phyloP scores from a whole-genome alignment of 352 stramenopile genomes.

The Globisporangium cederbergense region DNA sequence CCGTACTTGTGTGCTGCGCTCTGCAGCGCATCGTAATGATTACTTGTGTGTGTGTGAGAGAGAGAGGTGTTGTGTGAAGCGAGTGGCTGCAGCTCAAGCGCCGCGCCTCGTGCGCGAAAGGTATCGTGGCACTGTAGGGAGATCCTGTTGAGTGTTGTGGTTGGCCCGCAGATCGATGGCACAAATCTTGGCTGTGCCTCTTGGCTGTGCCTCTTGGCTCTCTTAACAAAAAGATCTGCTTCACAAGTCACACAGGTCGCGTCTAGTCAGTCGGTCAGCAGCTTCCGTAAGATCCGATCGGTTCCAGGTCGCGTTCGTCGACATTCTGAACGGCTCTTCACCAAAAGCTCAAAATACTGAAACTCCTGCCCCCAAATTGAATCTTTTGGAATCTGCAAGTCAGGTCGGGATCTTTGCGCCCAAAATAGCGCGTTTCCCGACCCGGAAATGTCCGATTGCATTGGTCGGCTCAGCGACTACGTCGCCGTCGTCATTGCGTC shows the following conservation, averaged over 20 bases:
- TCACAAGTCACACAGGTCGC: neutral
- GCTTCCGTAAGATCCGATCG: neutral
- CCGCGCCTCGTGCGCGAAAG: too few species aligned
- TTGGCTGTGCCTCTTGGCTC: too few species aligned
- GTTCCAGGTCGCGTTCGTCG: neutral
- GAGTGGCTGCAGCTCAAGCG: too few species aligned
- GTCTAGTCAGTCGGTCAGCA: neutral
- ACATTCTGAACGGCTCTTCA: neutral
- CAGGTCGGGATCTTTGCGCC: neutral
- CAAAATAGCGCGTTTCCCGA: conserved; percentile 3
- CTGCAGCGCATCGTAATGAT: too few species aligned
- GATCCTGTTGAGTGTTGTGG: too few species aligned
- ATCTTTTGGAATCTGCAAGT: neutral
- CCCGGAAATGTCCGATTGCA: neutral
- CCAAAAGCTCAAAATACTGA: neutral
- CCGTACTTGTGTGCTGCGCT: too few species aligned
- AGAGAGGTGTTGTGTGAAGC: too few species aligned
- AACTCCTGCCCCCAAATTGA: neutral
- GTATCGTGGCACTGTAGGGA: too few species aligned
- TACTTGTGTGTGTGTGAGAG: too few species aligned
- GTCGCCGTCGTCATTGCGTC: conserved; percentile 4
- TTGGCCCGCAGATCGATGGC: too few species aligned
- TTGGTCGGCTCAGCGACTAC: neutral
- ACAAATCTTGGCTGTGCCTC: too few species aligned
- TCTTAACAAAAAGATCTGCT: too few species aligned